phyloP scores from a whole-genome alignment of 495 filamentous ascomycete species.

The Aspergillus avenaceus region DNA sequence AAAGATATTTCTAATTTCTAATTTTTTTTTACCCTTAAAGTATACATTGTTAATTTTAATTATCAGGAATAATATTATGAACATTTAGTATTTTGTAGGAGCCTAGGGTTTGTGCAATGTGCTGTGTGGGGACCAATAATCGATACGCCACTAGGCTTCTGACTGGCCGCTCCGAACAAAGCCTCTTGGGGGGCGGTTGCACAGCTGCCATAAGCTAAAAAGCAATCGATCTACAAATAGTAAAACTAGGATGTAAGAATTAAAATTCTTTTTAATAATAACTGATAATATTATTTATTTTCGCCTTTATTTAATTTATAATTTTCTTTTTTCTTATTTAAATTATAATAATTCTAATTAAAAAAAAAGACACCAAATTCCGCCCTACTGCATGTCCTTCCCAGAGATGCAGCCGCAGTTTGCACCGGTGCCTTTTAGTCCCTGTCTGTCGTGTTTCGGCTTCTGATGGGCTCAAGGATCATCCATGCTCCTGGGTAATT shows the following conservation, averaged over 20 bases:
- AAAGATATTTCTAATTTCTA: too few relatives aligned
- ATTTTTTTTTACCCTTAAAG: too few relatives aligned
- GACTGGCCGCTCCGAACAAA: conserved; percentile 12
- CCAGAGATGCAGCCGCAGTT: conserved; percentile 14
- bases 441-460: conserved; percentile 22
- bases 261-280: not conserved
- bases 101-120: not conserved
- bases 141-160: conserved; percentile 14
- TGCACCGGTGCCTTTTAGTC: conserved; percentile 14
- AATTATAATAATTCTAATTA: conserved; percentile 7
- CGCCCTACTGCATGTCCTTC: conserved; percentile 17
- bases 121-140: conserved; percentile 14
- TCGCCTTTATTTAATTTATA: not conserved
- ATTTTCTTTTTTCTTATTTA: not conserved
- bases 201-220: conserved; percentile 12
- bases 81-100: not conserved
- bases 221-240: conserved; percentile 19
- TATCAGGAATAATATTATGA: not conserved
- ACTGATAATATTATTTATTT: not conserved
- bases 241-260: conserved; percentile 1
- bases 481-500: conserved; percentile 26
- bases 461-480: conserved; percentile 31
- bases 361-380: conserved; percentile 10
- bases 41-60: not conserved
- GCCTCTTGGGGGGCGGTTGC: conserved; percentile 5